These are phyloP conservation scores for Marchantia paleacea DNA, from an alignment of 225 moss, liverwort and hornwort species.

Conservation along the genomic window DNA sequence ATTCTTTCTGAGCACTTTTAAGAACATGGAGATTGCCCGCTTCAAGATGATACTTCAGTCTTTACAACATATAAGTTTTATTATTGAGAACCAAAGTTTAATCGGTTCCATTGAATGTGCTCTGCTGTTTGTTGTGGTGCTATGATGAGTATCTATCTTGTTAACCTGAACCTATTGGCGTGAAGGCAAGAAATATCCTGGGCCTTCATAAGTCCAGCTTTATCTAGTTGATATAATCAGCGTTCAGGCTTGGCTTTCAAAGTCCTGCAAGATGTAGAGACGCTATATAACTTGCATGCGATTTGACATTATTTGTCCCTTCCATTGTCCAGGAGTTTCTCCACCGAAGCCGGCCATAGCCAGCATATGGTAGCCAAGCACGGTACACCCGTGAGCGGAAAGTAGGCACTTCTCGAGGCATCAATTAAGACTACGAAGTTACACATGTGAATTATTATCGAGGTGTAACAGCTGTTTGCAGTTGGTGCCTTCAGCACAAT, in stretches of 20 bases:
- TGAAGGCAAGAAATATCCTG: neutral
- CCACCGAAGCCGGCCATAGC: constrained; percentile 32
- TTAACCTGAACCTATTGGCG: neutral
- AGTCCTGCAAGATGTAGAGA: neutral
- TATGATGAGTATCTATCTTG: constrained; percentile 2
- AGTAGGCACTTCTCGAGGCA: neutral
- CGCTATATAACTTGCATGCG: too few relatives aligned
- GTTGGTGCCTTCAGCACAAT: constrained; percentile 9
- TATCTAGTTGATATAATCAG: too few relatives aligned
- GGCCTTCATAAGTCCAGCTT: neutral
- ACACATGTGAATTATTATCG: neutral
- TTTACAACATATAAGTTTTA: too few relatives aligned
- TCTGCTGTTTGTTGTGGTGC: neutral
- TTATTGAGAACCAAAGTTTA: too few relatives aligned
- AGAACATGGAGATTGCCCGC: too few relatives aligned
- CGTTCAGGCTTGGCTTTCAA: too few relatives aligned
- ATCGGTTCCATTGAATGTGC: too few relatives aligned
- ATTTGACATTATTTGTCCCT: neutral
- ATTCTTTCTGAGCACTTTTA: constrained; percentile 33
- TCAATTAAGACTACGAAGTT: neutral
- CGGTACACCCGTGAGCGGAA: neutral
- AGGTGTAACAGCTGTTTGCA: constrained; percentile 13
- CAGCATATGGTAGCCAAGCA: constrained; percentile 55
- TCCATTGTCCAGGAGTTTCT: constrained; percentile 36
- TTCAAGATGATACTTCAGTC: too few relatives aligned